These are phyloP conservation scores for Rubroboletus pulcherrimus DNA, from an alignment of 768 basidiomycete genomes.

Conservation along the genomic window DNA sequence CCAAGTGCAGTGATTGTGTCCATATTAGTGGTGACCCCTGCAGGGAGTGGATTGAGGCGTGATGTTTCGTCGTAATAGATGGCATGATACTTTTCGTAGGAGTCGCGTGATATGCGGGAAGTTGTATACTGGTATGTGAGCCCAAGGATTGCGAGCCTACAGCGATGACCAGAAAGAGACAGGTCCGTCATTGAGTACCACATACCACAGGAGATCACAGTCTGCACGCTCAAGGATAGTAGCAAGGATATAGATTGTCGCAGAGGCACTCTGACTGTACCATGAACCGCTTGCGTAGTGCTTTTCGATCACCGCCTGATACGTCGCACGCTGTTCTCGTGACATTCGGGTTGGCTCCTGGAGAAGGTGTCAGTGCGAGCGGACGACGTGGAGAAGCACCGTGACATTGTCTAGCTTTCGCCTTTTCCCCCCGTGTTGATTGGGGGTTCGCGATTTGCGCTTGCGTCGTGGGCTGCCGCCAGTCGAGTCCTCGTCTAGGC, in stretches of 20 bases:
- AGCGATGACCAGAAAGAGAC: slow-evolving; percentile 3
- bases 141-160: slow-evolving; percentile 88
- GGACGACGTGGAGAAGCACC: not conserved
- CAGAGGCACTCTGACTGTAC: slow-evolving; percentile 86
- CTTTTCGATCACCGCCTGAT: slow-evolving; percentile 65
- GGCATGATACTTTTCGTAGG: slow-evolving; percentile 77
- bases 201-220: slow-evolving; percentile 89
- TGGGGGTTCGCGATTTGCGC: slow-evolving; percentile 43
- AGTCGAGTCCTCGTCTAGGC: slow-evolving; percentile 39
- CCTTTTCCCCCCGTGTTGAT: slow-evolving; percentile 50
- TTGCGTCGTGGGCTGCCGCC: slow-evolving; percentile 42
- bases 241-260: slow-evolving; percentile 85
- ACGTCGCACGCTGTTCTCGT: slow-evolving; percentile 62
- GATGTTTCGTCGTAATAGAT: slow-evolving; percentile 90
- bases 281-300: slow-evolving; percentile 85
- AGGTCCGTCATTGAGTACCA: not conserved
- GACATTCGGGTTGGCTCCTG: slow-evolving; percentile 58
- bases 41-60: slow-evolving; percentile 72
- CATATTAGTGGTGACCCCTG: slow-evolving; percentile 34
- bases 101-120: slow-evolving; percentile 80
- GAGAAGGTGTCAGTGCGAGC: slow-evolving; percentile 1
- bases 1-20: slow-evolving; percentile 50
- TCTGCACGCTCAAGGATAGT: slow-evolving; percentile 89
- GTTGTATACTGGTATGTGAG: slow-evolving; percentile 90
- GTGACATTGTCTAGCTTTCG: slow-evolving; percentile 50